Evolutionary conservation across 1,284 basidiomycete genomes (phyloP).

Genomic region (Ustilago xerochloae): DNA sequence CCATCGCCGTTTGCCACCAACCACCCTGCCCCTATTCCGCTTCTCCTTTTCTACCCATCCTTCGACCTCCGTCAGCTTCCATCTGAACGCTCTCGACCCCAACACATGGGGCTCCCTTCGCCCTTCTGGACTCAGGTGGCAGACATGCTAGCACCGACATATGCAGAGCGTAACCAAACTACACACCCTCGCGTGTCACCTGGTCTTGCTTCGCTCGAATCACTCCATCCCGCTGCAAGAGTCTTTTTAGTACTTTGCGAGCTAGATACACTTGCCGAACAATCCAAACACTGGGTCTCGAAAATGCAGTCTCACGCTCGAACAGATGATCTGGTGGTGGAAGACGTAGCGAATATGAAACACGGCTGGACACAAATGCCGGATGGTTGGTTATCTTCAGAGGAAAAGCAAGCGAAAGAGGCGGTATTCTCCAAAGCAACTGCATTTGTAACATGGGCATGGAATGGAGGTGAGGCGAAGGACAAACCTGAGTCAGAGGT

Average conservation of each 20-base stretch:
- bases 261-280: conserved; percentile 51
- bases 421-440: conserved; percentile 32
- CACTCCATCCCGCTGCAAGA: conserved; percentile 42
- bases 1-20: conserved; percentile 28
- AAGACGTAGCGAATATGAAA: conserved; percentile 40
- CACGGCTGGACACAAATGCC: conserved; percentile 56
- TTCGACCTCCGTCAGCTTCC: conserved; percentile 53
- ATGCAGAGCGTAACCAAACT: conserved; percentile 37
- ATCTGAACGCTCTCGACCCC: conserved; percentile 42
- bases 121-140: conserved; percentile 41
- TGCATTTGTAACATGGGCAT: conserved; percentile 44
- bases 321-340: conserved; percentile 38
- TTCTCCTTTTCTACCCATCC: conserved; percentile 57
- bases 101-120: conserved; percentile 32
- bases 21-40: conserved; percentile 38
- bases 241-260: conserved; percentile 52
- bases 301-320: conserved; percentile 37
- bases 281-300: conserved; percentile 49
- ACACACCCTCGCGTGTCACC: conserved; percentile 51
- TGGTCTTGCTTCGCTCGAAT: conserved; percentile 47
- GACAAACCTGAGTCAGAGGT: conserved; percentile 31
- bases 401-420: conserved; percentile 34
- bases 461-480: conserved; percentile 9
- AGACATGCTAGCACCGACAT: conserved; percentile 47
- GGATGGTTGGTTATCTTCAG: conserved; percentile 36